These are phyloP conservation scores for Agastache rugosa DNA, from an alignment of 257 asterid species.

Conservation along the genomic window DNA sequence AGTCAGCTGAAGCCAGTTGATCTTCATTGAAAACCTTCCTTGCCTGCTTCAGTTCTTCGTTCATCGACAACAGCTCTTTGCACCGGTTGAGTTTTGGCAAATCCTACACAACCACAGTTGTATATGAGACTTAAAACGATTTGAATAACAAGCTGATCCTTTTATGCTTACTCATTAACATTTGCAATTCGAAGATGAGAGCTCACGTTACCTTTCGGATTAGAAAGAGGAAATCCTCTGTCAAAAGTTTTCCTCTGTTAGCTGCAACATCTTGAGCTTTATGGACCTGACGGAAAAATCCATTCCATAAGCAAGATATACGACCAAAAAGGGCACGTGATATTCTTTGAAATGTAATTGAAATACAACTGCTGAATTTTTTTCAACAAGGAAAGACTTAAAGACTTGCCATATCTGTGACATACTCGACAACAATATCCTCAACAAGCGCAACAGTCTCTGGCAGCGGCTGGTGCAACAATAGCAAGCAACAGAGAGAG, in stretches of 20 bases:
- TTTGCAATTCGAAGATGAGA: background rate
- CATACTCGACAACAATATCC: constrained; percentile 94
- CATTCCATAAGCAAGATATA: background rate
- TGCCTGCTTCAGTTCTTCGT: constrained; percentile 92
- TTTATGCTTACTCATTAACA: background rate
- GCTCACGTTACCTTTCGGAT: constrained; percentile 65
- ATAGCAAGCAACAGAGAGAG: background rate
- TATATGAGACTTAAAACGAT: constrained; percentile 15
- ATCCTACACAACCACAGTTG: constrained; percentile 56
- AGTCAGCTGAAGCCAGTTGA: constrained; percentile 70
- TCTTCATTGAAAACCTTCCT: constrained; percentile 89
- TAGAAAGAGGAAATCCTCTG: constrained; percentile 84
- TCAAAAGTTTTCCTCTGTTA: constrained; percentile 86
- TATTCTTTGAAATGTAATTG: background rate
- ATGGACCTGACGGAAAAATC: constrained; percentile 55
- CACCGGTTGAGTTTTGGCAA: constrained; percentile 78
- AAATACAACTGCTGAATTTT: background rate
- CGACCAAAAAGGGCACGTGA: background rate
- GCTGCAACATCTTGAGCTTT: constrained; percentile 87
- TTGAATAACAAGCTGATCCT: background rate
- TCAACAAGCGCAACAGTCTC: constrained; percentile 91
- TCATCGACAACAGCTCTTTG: constrained; percentile 81
- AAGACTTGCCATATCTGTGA: constrained; percentile 78
- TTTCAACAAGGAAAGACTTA: background rate
- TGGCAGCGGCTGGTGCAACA: constrained; percentile 78